These are phyloP conservation scores for Candida mattraensis DNA, from an alignment of 805 yeast species.

Conservation along the genomic window DNA sequence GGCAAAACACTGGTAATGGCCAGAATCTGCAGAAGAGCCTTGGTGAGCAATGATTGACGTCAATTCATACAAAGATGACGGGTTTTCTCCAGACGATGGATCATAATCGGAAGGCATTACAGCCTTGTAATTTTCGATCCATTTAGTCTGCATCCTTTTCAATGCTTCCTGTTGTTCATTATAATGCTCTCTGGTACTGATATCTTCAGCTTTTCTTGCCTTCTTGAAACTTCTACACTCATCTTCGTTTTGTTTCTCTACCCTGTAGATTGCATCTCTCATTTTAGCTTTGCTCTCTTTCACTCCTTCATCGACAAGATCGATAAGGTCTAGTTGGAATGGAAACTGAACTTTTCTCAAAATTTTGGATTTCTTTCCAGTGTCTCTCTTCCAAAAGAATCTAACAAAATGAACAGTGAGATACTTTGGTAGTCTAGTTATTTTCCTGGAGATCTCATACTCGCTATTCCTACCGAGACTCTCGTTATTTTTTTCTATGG, in stretches of 20 bases:
- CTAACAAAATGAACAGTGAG: conserved; percentile 91
- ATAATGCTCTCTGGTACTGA: conserved; percentile 54
- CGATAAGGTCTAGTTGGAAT: conserved; percentile 84
- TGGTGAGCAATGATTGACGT: conserved; percentile 85
- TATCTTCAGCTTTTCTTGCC: conserved; percentile 39
- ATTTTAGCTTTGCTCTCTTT: conserved; percentile 62
- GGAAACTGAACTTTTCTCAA: conserved; percentile 94
- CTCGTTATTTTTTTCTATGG: conserved; percentile 75
- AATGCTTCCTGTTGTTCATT: conserved; percentile 53
- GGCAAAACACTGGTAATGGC: conserved; percentile 92
- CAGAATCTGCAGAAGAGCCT: conserved; percentile 95
- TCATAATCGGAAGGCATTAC: conserved; percentile 44
- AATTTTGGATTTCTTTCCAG: conserved; percentile 87
- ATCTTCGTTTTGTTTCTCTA: conserved; percentile 74
- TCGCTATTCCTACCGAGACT: conserved; percentile 67
- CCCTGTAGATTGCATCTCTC: conserved; percentile 74
- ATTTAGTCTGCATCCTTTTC: conserved; percentile 48
- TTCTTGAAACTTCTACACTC: conserved; percentile 73
- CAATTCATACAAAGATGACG: conserved; percentile 84
- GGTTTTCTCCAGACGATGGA: conserved; percentile 64
- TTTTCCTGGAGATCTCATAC: conserved; percentile 58
- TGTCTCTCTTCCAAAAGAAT: conserved; percentile 94
- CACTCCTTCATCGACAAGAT: conserved; percentile 78
- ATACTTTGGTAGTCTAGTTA: conserved; percentile 81
- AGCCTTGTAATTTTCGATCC: conserved; percentile 43